Evolutionary conservation across 1,284 basidiomycete species (phyloP).

Genomic region (Leccinum ponderosum): DNA sequence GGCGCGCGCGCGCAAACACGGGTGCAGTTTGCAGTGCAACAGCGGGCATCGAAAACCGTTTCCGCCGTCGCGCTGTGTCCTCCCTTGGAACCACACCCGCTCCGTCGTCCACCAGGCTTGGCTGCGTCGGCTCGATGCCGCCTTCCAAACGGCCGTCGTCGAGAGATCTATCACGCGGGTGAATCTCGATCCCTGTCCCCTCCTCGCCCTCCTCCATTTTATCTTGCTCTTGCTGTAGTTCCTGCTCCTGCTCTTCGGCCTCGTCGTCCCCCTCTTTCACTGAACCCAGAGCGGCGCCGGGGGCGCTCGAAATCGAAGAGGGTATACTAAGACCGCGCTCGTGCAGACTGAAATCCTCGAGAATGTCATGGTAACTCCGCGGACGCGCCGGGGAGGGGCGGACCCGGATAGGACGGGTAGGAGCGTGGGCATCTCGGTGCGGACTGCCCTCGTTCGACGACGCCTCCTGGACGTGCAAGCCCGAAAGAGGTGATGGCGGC

Average conservation of each 20-base stretch:
- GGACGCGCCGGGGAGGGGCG: constrained; percentile 46
- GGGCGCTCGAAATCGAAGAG: constrained; percentile 34
- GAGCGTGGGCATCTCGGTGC: neutral
- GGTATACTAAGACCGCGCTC: constrained; percentile 33
- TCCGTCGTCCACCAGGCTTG: constrained; percentile 2
- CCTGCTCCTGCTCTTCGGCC: constrained; percentile 2
- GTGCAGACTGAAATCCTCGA: constrained; percentile 58
- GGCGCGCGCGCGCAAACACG: constrained; percentile 58
- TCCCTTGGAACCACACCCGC: constrained; percentile 36
- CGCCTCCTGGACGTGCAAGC: neutral
- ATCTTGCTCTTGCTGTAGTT: neutral
- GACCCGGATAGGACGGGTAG: constrained; percentile 35
- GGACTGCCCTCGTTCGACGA: neutral
- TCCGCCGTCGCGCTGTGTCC: constrained; percentile 59
- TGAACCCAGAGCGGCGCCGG: constrained; percentile 20
- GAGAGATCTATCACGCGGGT: neutral
- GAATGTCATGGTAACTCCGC: constrained; percentile 62
- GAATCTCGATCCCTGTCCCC: constrained; percentile 7
- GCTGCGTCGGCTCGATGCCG: neutral
- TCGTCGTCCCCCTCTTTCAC: constrained; percentile 32
- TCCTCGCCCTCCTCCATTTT: constrained; percentile 2
- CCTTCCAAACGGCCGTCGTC: constrained; percentile 10
- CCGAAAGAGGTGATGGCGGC: constrained; percentile 4
- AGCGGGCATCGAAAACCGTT: constrained; percentile 73
- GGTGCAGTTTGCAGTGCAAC: constrained; percentile 69